A percentile compares a stretch with the other conserved stretches of the same genome.
Conservation (phyloP, 768 basidiomycete species). For the Lactifluus rugatus region DNA sequence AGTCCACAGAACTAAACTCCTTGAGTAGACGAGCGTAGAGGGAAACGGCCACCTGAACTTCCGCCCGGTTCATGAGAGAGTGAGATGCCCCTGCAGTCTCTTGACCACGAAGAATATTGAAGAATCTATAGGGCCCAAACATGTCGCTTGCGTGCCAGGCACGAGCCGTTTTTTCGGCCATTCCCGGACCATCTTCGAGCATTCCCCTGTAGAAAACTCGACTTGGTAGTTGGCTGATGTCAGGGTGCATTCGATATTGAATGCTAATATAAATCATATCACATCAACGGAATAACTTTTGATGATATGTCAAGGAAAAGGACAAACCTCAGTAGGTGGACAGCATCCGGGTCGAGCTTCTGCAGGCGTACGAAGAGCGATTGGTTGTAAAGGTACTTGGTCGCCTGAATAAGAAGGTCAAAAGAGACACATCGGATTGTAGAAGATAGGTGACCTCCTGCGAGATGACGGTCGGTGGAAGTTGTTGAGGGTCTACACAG, state of each 20-base stretch:
- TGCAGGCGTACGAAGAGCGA: slow-evolving; percentile 90
- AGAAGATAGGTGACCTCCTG: slow-evolving; percentile 38
- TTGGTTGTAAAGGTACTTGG: slow-evolving; percentile 71
- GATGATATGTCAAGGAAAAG: neutral
- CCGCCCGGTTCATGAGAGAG: slow-evolving; percentile 67
- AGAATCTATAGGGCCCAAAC: slow-evolving; percentile 84
- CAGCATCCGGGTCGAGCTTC: slow-evolving; percentile 65
- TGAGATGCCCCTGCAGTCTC: slow-evolving; percentile 55
- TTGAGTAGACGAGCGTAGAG: slow-evolving; percentile 63
- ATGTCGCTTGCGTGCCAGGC: slow-evolving; percentile 76
- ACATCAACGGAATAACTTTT: neutral
- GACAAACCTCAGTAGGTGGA: slow-evolving; percentile 78
- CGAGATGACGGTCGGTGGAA: slow-evolving; percentile 88
- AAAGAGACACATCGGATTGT: neutral
- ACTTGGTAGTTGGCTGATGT: slow-evolving; percentile 86
- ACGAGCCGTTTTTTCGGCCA: slow-evolving; percentile 72
- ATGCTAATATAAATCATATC: slow-evolving; percentile 45
- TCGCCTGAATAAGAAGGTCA: slow-evolving; percentile 37
- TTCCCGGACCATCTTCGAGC: slow-evolving; percentile 79
- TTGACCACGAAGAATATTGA: slow-evolving; percentile 60
- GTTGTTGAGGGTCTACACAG: slow-evolving; percentile 70
- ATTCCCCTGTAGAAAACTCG: slow-evolving; percentile 74
- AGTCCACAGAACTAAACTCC: slow-evolving; percentile 46
- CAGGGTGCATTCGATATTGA: slow-evolving; percentile 99
- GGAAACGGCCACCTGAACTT: slow-evolving; percentile 65